Conservation (phyloP, 1,139 yeast genomes). For the Spathaspora jeffriesii region DNA sequence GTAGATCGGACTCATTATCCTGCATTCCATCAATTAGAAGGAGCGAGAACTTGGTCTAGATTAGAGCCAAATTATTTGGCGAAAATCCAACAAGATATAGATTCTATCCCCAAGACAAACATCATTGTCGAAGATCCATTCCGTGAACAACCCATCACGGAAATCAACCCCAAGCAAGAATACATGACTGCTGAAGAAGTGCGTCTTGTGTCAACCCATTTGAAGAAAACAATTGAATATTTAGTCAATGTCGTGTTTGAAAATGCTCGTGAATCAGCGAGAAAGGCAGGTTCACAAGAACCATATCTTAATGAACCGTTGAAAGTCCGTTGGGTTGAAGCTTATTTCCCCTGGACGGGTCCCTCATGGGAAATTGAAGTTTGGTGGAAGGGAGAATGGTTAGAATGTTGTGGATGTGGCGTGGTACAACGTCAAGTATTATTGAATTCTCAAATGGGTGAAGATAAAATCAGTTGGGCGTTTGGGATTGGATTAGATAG, state of each 20-base stretch:
- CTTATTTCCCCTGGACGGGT: constrained; percentile 97
- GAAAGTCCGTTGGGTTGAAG: constrained; percentile 93
- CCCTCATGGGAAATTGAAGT: constrained; percentile 99
- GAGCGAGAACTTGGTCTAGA: constrained; percentile 84
- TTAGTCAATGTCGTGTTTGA: constrained; percentile 84
- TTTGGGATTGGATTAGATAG: constrained; percentile 96
- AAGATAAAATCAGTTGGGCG: constrained; percentile 87
- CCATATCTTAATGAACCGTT: constrained; percentile 73
- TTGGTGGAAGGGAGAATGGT: constrained; percentile 99
- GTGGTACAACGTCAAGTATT: constrained; percentile 80
- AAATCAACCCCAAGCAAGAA: constrained; percentile 76
- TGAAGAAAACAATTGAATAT: constrained; percentile 83
- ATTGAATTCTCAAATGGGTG: constrained; percentile 65
- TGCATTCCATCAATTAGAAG: constrained; percentile 98
- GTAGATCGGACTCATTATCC: constrained; percentile 97
- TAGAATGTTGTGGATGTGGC: constrained; percentile 98
- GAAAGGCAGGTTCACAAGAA: constrained; percentile 61
- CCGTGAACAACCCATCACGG: constrained; percentile 45
- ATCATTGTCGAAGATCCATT: constrained; percentile 78
- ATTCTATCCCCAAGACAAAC: constrained; percentile 65
- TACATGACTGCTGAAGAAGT: constrained; percentile 73
- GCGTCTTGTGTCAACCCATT: constrained; percentile 68
- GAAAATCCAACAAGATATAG: constrained; percentile 55
- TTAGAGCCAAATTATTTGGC: constrained; percentile 39
- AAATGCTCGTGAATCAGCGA: constrained; percentile 69